Conservation (phyloP, 805 yeast species). For the Cyberlindnera bimundalis region DNA sequence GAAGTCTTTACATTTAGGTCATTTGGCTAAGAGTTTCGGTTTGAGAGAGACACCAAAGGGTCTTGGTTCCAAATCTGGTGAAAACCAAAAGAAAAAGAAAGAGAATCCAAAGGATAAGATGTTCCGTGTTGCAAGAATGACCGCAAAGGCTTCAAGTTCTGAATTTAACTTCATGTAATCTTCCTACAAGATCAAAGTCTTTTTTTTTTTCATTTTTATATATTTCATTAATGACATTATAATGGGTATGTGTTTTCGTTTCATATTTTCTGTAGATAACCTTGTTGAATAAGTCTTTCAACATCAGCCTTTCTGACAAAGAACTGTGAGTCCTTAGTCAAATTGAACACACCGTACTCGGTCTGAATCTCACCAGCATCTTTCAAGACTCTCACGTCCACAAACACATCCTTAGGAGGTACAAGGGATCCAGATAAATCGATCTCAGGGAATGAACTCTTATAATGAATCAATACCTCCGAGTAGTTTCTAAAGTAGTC, state of each 20-base stretch:
- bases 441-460: conserved; percentile 74
- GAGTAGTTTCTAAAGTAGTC: conserved; percentile 71
- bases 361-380: conserved; percentile 98
- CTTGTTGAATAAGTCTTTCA: conserved; percentile 90
- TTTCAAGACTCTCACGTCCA: conserved; percentile 88
- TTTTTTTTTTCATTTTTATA: no score
- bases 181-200: no score
- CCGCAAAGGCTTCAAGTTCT: conserved; percentile 57
- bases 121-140: conserved; percentile 70
- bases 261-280: conserved; percentile 74
- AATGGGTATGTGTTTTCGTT: not conserved
- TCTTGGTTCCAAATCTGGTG: conserved; percentile 47
- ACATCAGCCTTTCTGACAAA: conserved; percentile 94
- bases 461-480: conserved; percentile 69
- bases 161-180: conserved; percentile 64
- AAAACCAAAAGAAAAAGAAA: conserved; percentile 39
- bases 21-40: conserved; percentile 92
- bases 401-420: conserved; percentile 89
- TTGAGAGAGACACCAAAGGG: conserved; percentile 91
- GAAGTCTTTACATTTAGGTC: conserved; percentile 85
- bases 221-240: not conserved
- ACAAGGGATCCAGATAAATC: conserved; percentile 86
- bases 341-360: conserved; percentile 91
- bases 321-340: conserved; percentile 91
- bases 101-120: conserved; percentile 70